Evolutionary conservation across 345 rosid genomes (phyloP).

Genomic region (Boechera stricta): DNA sequence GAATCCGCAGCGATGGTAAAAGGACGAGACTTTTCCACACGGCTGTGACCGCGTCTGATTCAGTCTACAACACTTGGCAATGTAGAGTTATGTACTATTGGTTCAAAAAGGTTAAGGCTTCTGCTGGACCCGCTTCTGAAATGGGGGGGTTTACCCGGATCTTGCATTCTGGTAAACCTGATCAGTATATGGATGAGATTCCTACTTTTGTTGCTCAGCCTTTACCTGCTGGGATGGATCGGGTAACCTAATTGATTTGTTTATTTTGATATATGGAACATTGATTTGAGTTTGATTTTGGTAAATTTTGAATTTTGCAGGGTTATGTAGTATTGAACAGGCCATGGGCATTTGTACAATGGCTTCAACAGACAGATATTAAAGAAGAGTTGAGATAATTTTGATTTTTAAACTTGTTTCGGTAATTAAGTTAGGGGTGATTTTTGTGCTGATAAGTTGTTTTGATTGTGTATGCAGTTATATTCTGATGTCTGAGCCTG

Average conservation of each 20-base stretch:
- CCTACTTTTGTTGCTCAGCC: conserved; percentile 97
- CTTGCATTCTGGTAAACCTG: conserved; percentile 90
- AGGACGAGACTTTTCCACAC: conserved; percentile 76
- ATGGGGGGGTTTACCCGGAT: conserved; percentile 99
- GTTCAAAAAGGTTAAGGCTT: conserved; percentile 80
- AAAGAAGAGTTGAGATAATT: conserved; percentile 76
- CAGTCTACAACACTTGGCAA: conserved; percentile 98
- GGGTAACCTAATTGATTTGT: conserved; percentile 48
- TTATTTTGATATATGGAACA: not conserved
- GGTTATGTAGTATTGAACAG: conserved; percentile 95
- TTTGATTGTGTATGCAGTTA: conserved; percentile 52
- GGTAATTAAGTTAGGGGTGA: not conserved
- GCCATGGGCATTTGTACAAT: conserved; percentile 99
- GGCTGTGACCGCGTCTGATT: conserved; percentile 96
- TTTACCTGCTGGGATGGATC: conserved; percentile 91
- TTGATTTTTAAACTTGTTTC: not conserved
- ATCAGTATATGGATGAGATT: conserved; percentile 87
- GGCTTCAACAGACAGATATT: conserved; percentile 87
- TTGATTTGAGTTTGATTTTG: conserved; percentile 10
- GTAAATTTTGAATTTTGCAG: conserved; percentile 46
- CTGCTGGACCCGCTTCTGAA: conserved; percentile 65
- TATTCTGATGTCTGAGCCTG: conserved; percentile 96
- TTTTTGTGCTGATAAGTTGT: conserved; percentile 2
- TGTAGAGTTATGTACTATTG: conserved; percentile 97
- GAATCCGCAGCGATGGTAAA: conserved; percentile 2